Evolutionary conservation across 1,284 basidiomycete species (phyloP), one percentile per base, ranked within the genome.

Genomic region (Meripilus lineatus): DNA sequence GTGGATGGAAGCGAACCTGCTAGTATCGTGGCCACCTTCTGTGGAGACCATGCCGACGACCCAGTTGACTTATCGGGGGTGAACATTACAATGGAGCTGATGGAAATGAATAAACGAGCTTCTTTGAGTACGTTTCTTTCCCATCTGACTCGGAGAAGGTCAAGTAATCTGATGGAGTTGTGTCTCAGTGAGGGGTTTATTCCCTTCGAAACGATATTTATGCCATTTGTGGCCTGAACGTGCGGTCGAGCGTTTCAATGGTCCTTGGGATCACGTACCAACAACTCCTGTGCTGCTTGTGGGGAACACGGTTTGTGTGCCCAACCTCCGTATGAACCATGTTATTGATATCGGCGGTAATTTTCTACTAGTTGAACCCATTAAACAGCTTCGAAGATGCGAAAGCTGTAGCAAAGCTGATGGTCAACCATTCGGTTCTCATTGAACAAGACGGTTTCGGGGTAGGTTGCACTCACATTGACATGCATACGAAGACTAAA

Each of bases 181-280:
- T 10, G 8, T 20, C 22, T 10, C 17, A 54, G 52, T 52, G 17
- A 47, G 46, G 1, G 18, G 32, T 3, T 3, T 26, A 1, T 54
- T 46, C 46, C 50, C 46, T 5, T 14, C 15, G 8, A 6, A 14
- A 1, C 22, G 40, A 18, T 45, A 47, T 40, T 23, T 42, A 17
- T 50, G 50, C 20, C 26, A 41, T n/a, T 40, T 45, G 18, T 54
- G 52, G 53, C 49, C 53, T 2, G 46, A 42, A 2, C 54, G 54
- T n/a, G 51, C 56, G 0, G 51, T 54, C 1, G 57, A 58, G 45
- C 30, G 55, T 28, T 59, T 53, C 41, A 42, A 32, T 4, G 56
- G 57, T 1, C 51, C 56, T n/a, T 58, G 54, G 40, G 53, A 58
- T 38, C 50, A 47, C 24, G 52, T 44, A 10, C 52, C 55, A 13